Base-by-base conservation (phyloP, 2,329 filamentous ascomycete genomes). In the Nemania sp. region DNA sequence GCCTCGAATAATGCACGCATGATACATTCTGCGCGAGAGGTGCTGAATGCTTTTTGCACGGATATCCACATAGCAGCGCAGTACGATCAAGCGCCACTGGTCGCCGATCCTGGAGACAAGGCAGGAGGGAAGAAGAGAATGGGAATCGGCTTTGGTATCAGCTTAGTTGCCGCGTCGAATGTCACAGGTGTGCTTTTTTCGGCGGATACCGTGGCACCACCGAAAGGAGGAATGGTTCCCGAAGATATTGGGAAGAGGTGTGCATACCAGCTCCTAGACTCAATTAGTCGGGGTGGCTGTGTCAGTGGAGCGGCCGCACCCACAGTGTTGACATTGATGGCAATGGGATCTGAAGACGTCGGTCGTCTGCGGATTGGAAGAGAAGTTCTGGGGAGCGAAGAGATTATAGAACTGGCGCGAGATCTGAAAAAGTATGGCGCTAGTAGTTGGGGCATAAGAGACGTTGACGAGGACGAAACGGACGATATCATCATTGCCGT, bases 291-390 rank as follows among this genome's bases (percentile, higher is more conserved):
- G 68, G 94, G 93, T 11, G 95, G 95, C 1, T 97, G 92, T 73
- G 90, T 91, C 2, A 89, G 87, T 54, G 82, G 81, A 13, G 83
- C 89, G 2, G 90, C 91, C 2, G 87, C 88, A 5, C 81, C 86
- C 2, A 94, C 89, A 0, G 83, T 97, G 65, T 76, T 99, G 54
- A 90, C 88, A 17, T 80, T 99, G 64, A 99, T 99, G 95, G 92
- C 93, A 35, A 98, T 99, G 95, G 95, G 95, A 0, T 91, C 90
- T 1, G 95, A 98, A 74, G 95, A 99, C 75, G 92, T 99, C 13
- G 95, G 95, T 4, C 85, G 95, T 60, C 75, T 99, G 67, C 86
- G 91, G 64, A 74, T 99, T 60, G 92, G 93, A 34, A 88, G 87
- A 69, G 90, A 94, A 48, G 87, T 97, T 0, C 77, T 98, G 47